Evolutionary conservation across 352 stramenopile genomes (phyloP).

Genomic region (Phytophthora crassamura): DNA sequence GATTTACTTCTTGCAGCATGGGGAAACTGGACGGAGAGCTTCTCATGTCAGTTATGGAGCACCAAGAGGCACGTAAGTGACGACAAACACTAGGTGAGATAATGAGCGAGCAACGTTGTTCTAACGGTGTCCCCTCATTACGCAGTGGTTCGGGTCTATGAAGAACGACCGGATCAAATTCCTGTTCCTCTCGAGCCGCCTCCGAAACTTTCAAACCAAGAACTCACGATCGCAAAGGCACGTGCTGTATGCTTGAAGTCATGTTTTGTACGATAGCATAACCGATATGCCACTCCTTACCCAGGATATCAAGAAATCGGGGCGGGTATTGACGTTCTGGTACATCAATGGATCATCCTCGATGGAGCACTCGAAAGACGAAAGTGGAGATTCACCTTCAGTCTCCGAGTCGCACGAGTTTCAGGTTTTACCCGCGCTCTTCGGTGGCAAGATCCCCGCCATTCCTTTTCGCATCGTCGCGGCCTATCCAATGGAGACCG

Average conservation of each 20-base stretch:
- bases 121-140: background rate
- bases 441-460: constrained; percentile 54
- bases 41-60: constrained; percentile 65
- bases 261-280: background rate
- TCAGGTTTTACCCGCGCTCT: constrained; percentile 58
- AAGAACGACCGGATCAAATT: constrained; percentile 41
- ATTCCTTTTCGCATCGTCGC: constrained; percentile 65
- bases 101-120: background rate
- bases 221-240: constrained; percentile 47
- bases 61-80: constrained; percentile 47
- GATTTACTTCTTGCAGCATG: constrained; percentile 44
- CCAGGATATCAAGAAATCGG: constrained; percentile 57
- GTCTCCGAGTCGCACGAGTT: constrained; percentile 36
- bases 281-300: background rate
- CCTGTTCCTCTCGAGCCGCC: constrained; percentile 33
- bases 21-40: constrained; percentile 70
- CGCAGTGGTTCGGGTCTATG: constrained; percentile 34
- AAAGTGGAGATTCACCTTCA: constrained; percentile 10
- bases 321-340: constrained; percentile 58
- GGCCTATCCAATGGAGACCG: constrained; percentile 72
- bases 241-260: background rate
- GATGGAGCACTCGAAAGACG: background rate
- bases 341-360: constrained; percentile 43
- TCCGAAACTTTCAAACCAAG: constrained; percentile 51
- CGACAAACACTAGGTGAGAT: background rate